Evolutionary conservation across 2,329 filamentous ascomycete genomes (phyloP), one percentile per base, ranked within the genome.

Genomic region (Cyclaneusma minus): DNA sequence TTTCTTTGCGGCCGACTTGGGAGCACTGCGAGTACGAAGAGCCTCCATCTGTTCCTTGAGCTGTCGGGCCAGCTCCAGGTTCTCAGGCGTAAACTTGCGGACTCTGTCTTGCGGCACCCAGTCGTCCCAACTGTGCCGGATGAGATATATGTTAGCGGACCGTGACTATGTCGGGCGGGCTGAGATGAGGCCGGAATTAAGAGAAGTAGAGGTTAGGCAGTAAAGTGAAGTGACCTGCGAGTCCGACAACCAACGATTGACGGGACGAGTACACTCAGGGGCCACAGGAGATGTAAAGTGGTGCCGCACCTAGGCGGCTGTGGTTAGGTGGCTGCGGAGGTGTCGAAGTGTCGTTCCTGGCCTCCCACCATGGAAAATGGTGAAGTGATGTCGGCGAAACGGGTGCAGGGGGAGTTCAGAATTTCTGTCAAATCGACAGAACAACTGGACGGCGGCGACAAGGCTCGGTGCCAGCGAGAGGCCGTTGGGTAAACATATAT

Each of bases 71-170:
- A 98, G 67, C 48, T 92, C 83, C 47, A 82, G 81, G 56, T 95
- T 94, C 55, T 95, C 89, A 30, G 92, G 83, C 27, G 76, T 93
- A 49, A 87, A 78, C 56, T 94, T 94, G 47, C 85, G 77, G 34
- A 98, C 76, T 39, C 89, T 81, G 50, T 95, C 87, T 52, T 84
- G 75, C 13, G 81, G 71, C 22, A 95, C 89, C 87, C 87, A 95
- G 57, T 98, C 89, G 57, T 98, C 89, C 89, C 89, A 98, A 35
- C 74, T 80, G 45, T 37, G 9, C 22, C 22, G 14, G 14, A n/a
- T 15, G 10, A 15, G 8, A 13, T 14, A 16, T 24, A 24, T 14
- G 22, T n/a, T 10, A 8, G 4, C 8, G 13, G 14, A 16, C 22
- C 16, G n/a, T n/a, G 22, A 16, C 22, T 10, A 12, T 16, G 17